Base-by-base conservation (phyloP, 768 basidiomycete species). In the Suillus occidentalis region DNA sequence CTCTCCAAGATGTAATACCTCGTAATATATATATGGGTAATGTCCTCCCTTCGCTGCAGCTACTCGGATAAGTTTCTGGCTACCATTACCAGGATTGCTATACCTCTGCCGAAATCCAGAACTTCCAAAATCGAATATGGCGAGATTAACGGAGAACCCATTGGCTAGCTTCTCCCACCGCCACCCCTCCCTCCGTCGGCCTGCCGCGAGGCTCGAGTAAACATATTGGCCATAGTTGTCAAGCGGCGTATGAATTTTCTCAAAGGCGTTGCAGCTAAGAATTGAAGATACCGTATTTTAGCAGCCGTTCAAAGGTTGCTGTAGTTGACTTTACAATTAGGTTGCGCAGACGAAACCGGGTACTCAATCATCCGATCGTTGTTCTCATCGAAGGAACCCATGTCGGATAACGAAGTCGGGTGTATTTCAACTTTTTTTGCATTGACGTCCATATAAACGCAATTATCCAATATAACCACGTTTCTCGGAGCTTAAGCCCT, bases 291-390 rank as follows among this genome's bases (percentile, higher is more conserved):
- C 20, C 10, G 10, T 53, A 31, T 31, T 5, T 20, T 34, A 18
- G 52, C 31, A 16, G 31, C 10, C 20, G 4, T 31, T 18, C 18
- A 53, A 53, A 34, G 28, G 28, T 31, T 31, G 31, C 31, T 31
- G 31, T 31, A 4, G 31, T 31, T 6, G 28, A 20, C 18, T 31
- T 2, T 34, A n/a, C 31, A 12, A 20, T n/a, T 12, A 90, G 94
- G 96, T 70, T 94, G 93, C 69, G 94, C 94, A 60, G 92, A 91
- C 70, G 96, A 97, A 81, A 91, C 94, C 42, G 93, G 92, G 92
- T 95, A 72, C 77, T 89, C 80, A 8, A 8, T 59, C 22, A 16
- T 28, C 22, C 31, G 39, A 6, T 57, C 31, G 47, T 52, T 61
- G 6, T 52, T 47, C 14, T 62, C 36, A 5, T 61, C 22, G 9